Evolutionary conservation across 495 filamentous ascomycete genomes (phyloP).

Genomic region (Penicillium alfredii): DNA sequence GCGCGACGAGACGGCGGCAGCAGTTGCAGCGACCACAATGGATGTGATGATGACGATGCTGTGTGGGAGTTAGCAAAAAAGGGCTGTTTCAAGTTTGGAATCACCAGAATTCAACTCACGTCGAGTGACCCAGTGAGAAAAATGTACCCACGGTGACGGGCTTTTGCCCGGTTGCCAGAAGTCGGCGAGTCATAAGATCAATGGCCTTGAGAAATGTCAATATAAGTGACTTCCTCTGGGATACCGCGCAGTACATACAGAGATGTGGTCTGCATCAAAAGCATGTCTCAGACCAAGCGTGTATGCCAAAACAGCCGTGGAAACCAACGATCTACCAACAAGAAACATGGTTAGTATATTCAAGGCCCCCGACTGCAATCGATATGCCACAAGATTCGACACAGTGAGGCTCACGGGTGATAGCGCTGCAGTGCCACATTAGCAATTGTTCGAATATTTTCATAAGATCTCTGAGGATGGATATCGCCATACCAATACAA

Average conservation of each 20-base stretch:
- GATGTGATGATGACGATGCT: conserved; percentile 86
- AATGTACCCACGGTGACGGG: conserved; percentile 95
- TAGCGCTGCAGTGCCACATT: conserved; percentile 21
- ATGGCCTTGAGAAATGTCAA: no score
- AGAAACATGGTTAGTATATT: no score
- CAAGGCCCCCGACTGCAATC: no score
- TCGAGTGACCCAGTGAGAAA: conserved; percentile 90
- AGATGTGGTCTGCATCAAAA: conserved; percentile 94
- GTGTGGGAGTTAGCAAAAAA: background rate
- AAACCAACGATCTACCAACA: conserved; percentile 52
- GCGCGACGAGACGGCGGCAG: conserved; percentile 67
- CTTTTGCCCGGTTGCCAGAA: conserved; percentile 79
- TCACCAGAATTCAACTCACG: conserved; percentile 39
- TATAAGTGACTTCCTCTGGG: no score
- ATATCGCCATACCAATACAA: conserved; percentile 61
- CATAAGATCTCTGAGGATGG: no score
- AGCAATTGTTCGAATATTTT: conserved; percentile 3
- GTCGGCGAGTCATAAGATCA: conserved; percentile 86
- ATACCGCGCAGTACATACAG: no score
- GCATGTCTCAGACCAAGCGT: conserved; percentile 90
- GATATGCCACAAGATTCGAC: no score
- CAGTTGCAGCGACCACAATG: conserved; percentile 83
- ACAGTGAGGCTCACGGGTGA: conserved; percentile 34
- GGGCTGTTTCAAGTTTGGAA: background rate
- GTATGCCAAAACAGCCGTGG: conserved; percentile 77